Percentiles rank a stretch among this genome's conserved stretches.
phyloP scores from a whole-genome alignment of 73 alveolate genomes.

The Stentor roeselii region DNA sequence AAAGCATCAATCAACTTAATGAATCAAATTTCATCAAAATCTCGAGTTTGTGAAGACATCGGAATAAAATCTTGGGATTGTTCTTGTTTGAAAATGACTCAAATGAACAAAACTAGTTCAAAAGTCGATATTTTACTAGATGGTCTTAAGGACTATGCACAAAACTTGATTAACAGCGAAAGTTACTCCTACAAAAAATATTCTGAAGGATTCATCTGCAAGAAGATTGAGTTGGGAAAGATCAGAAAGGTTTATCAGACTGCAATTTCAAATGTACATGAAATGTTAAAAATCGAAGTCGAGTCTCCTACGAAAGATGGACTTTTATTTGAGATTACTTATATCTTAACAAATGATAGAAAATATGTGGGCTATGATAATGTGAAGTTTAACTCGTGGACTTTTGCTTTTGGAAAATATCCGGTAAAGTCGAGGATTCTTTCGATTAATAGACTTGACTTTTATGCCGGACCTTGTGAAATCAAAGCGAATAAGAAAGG shows the following conservation, averaged over 20 bases:
- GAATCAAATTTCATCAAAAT: neutral
- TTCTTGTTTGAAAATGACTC: slow-evolving; percentile 1
- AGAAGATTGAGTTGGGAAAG: neutral
- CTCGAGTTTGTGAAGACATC: neutral
- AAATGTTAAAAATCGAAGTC: neutral
- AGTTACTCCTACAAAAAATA: neutral
- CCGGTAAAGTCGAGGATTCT: slow-evolving; percentile 16
- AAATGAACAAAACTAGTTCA: neutral
- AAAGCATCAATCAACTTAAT: neutral
- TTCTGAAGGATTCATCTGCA: neutral
- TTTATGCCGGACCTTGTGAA: slow-evolving; percentile 24
- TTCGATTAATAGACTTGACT: neutral
- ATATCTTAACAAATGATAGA: neutral
- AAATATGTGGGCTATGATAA: neutral
- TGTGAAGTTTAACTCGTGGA: neutral
- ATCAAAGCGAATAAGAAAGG: neutral
- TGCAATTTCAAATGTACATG: slow-evolving; percentile 1
- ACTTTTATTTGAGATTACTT: neutral
- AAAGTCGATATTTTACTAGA: neutral
- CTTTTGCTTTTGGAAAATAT: neutral
- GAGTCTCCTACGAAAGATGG: neutral
- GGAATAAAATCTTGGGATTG: slow-evolving; percentile 16
- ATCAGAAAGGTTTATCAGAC: neutral
- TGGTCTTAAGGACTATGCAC: neutral
- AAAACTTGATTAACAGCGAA: neutral